Conservation (phyloP, 2,329 filamentous ascomycete species). For the Didymosphaeria variabile region DNA sequence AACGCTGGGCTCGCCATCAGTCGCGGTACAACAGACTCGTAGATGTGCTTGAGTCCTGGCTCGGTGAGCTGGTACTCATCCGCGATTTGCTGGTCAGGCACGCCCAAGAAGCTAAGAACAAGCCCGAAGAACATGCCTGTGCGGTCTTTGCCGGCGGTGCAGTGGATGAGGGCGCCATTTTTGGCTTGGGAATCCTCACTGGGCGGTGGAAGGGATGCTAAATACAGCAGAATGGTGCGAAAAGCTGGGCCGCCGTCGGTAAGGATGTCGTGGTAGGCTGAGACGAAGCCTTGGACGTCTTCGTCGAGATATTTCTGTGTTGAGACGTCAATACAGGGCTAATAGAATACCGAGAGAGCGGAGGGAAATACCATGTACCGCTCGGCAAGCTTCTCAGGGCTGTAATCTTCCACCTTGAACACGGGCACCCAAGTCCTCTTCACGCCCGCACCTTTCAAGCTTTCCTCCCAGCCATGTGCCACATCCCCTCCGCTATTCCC, state of each 20-base stretch:
- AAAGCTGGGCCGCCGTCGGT: slow-evolving; percentile 63
- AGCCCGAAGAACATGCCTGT: slow-evolving; percentile 76
- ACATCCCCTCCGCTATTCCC: slow-evolving; percentile 51
- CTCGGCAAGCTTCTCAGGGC: slow-evolving; percentile 69
- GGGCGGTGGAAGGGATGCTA: slow-evolving; percentile 54
- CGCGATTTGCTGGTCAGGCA: slow-evolving; percentile 65
- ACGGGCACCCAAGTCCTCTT: slow-evolving; percentile 70
- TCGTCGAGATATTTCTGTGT: slow-evolving; percentile 63
- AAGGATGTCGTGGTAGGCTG: slow-evolving; percentile 71
- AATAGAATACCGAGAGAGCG: not conserved
- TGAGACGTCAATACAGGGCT: not conserved
- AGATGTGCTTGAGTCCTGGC: slow-evolving; percentile 60
- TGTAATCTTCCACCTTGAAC: slow-evolving; percentile 68
- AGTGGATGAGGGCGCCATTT: slow-evolving; percentile 71
- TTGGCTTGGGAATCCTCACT: not conserved
- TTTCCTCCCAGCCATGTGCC: slow-evolving; percentile 28
- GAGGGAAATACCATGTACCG: slow-evolving; percentile 56
- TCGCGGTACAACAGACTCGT: slow-evolving; percentile 59
- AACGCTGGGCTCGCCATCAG: slow-evolving; percentile 53
- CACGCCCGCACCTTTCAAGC: slow-evolving; percentile 51
- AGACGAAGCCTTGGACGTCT: slow-evolving; percentile 67
- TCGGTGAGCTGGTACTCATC: slow-evolving; percentile 75
- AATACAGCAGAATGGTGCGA: slow-evolving; percentile 67
- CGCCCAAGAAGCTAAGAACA: slow-evolving; percentile 70
- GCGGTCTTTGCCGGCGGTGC: slow-evolving; percentile 80